Evolutionary conservation across 352 stramenopile genomes (phyloP), one percentile per base, ranked within the genome.

Genomic region (Phytophthora crassamura): DNA sequence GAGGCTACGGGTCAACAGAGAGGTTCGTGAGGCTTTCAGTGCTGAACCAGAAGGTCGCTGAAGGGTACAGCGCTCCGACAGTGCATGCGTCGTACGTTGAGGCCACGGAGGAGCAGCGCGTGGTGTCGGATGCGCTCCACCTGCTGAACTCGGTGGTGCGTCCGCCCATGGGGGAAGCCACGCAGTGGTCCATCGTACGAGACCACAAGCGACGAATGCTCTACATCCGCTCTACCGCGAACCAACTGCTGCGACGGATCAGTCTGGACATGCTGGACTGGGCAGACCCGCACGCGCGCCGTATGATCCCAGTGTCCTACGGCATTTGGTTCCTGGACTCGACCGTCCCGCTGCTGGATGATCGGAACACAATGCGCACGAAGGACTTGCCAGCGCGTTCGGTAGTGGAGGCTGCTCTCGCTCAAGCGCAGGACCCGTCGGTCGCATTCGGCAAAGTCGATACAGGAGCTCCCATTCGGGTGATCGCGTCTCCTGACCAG

Each of bases 161-260:
- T 33, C 77, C 74, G 8, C 72, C 69, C 7, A 78, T 69, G 36
- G 67, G 30, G 8, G 80, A 82, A 48, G 77, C 80, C 1, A 93
- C 84, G 14, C 62, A 93, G 58, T 93, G 80, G 77, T 88, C 71
- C 5, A 64, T 93, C 47, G 77, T 91, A n/a, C 78, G 82, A 18
- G 84, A 93, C 62, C 84, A 93, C 50, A 59, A 45, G n/a, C 58
- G 72, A 10, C 64, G 71, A 10, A 85, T 82, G 68, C 64, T 93
- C n/a, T 93, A 90, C 59, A 69, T 93, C 40, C 82, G 78, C 35
- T 88, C 82, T 16, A 93, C 75, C 12, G 66, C 82, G 12, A 93
- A 93, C 62, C 82, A 89, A 50, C 59, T 88, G n/a, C 55, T 90
- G 35, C 84, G 84, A 33, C 60, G 72, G 8, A 69, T 93, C 36